A percentile compares a stretch with the other conserved stretches of the same genome.
phyloP scores from a whole-genome alignment of 2,329 filamentous ascomycete genomes.

The Rhynchosporium agropyri region DNA sequence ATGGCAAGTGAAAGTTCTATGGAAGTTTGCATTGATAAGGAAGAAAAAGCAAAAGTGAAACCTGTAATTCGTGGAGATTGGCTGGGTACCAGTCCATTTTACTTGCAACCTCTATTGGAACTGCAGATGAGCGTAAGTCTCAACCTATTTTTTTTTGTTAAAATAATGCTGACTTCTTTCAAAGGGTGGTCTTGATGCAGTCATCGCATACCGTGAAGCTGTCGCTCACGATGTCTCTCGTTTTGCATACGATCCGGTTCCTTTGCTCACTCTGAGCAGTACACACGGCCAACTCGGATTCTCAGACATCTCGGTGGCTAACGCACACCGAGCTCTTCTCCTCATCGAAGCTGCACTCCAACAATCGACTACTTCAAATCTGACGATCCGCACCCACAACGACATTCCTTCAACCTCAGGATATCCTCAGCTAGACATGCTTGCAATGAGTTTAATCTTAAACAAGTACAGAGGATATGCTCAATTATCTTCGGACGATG shows the following conservation, averaged over 20 bases:
- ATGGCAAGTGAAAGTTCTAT: neutral
- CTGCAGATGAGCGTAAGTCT: conserved; percentile 27
- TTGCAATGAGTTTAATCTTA: neutral
- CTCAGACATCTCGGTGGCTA: conserved; percentile 29
- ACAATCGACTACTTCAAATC: neutral
- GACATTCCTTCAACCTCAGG: neutral
- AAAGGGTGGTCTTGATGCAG: neutral
- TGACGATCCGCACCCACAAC: neutral
- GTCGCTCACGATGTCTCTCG: neutral
- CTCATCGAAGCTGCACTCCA: conserved; percentile 31
- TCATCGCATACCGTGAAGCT: conserved; percentile 13
- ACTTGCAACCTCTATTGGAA: conserved; percentile 9
- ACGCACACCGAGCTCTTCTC: conserved; percentile 32
- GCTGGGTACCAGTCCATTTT: conserved; percentile 33
- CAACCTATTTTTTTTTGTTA: neutral
- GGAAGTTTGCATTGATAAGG: neutral
- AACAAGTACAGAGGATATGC: neutral
- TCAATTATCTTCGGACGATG: conserved; percentile 23
- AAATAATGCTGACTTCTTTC: neutral
- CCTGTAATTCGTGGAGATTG: conserved; percentile 29
- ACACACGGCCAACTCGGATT: conserved; percentile 34
- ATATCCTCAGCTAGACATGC: neutral
- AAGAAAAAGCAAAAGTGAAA: neutral
- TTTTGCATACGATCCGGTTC: conserved; percentile 30
- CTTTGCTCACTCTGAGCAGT: conserved; percentile 27